These are phyloP conservation scores for Saccharomycopsis oosterbeekiorum DNA, from an alignment of 805 yeast genomes.

Conservation along the genomic window DNA sequence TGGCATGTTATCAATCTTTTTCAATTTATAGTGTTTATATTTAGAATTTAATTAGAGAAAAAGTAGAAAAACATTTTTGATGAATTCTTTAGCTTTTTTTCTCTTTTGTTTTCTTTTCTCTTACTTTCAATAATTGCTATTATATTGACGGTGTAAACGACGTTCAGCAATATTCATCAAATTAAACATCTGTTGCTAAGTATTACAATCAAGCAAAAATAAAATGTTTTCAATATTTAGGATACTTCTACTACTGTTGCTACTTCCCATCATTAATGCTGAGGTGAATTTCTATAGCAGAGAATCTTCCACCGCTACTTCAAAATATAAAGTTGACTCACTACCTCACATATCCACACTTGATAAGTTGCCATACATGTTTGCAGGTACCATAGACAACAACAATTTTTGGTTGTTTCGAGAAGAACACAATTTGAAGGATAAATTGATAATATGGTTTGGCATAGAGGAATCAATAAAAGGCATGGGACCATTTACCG, in stretches of 20 bases:
- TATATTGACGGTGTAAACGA: too few relatives aligned
- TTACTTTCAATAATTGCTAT: too few relatives aligned
- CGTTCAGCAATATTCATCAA: too few relatives aligned
- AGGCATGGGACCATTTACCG: constrained; percentile 69
- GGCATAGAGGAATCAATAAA: constrained; percentile 79
- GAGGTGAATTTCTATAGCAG: background rate
- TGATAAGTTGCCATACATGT: constrained; percentile 9
- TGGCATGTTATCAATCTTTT: too few relatives aligned
- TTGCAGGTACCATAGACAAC: constrained; percentile 11
- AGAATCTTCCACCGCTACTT: background rate
- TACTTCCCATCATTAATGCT: background rate
- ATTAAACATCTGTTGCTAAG: too few relatives aligned
- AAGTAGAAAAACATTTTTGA: too few relatives aligned
- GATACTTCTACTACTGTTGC: background rate
- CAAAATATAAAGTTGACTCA: background rate
- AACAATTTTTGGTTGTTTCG: constrained; percentile 66
- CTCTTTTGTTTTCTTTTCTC: too few relatives aligned
- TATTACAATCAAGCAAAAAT: too few relatives aligned
- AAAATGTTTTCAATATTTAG: background rate
- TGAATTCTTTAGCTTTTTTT: too few relatives aligned
- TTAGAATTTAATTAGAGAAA: too few relatives aligned
- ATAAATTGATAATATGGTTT: constrained; percentile 53
- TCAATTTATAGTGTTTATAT: too few relatives aligned
- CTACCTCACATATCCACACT: background rate
- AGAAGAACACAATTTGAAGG: constrained; percentile 18